Base-by-base conservation (phyloP, 1,139 yeast species). In the Chernovozyma sophiae-reginae region DNA sequence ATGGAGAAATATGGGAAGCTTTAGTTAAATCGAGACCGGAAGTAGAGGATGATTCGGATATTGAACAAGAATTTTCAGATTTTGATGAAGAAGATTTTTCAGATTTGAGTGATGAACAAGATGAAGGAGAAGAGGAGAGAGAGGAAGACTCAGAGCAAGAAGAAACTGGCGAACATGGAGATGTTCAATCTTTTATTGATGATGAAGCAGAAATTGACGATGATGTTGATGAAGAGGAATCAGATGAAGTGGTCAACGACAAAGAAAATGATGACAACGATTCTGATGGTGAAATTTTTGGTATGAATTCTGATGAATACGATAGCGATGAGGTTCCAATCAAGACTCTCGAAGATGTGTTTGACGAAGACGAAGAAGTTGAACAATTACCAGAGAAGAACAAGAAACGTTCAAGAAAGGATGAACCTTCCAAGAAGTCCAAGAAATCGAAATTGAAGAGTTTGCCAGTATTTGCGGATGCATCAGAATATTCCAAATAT, bases 1-100 rank as follows among this genome's bases (percentile, higher is more conserved):
- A 89, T 52, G 94, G 80, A 33, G 89, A 82, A 44, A 86, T 87
- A 30, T 89, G 96, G 96, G 68, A 79, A 49, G 97, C 96, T 0
- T 70, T 89, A 54, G 95, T 89, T 26, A 77, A 81, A 52, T 84
- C 95, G 30, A 78, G 78, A 48, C 95, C 96, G 0, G 95, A 84
- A 38, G 79, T 85, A 39, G 95, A 84, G 44, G 69, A 58, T 20
- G 79, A 60, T 16, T 71, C 68, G 13, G 77, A 63, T 24, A 73
- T 62, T 11, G 68, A 59, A 6, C 75, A 69, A 37, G 77, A 68
- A 12, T 54, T 66, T 39, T 62, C 69, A 25, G 81, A 71, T 40
- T 60, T 73, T 32, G 85, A 73, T 44, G 78, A 72, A 43, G 69
- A 49, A 6, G 71, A 55, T 34, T 65, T 53, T 37, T 60, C 55